A percentile compares a stretch with the other conserved stretches of the same genome.
Evolutionary conservation across 345 rosid species (phyloP).

Genomic region (Sonneratia caseolaris): DNA sequence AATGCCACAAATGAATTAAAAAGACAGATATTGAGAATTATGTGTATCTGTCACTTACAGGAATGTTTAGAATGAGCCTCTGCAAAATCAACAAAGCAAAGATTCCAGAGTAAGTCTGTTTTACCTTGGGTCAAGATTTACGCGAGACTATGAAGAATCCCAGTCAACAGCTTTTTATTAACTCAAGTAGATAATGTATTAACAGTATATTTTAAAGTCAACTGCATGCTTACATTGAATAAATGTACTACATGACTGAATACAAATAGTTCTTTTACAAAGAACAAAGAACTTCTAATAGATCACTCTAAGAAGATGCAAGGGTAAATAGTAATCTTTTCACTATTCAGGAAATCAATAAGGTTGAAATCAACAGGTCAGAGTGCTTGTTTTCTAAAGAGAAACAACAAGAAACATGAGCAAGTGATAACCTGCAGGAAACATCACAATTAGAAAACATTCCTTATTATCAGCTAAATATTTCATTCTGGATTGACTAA

Average conservation of each 20-base stretch:
- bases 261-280: too few relatives aligned
- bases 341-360: neutral
- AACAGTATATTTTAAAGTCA: neutral
- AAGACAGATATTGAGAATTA: neutral
- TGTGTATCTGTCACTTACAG: constrained; percentile 46
- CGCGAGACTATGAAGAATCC: neutral
- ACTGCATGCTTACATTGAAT: neutral
- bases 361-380: too few relatives aligned
- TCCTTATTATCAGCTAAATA: too few relatives aligned
- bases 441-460: too few relatives aligned
- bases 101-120: neutral
- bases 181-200: too few relatives aligned
- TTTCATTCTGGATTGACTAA: too few relatives aligned
- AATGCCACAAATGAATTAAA: neutral
- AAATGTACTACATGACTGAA: neutral
- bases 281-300: neutral
- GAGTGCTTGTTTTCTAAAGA: too few relatives aligned
- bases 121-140: neutral
- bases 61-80: constrained; percentile 65
- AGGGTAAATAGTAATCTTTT: neutral
- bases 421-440: too few relatives aligned
- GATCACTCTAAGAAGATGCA: too few relatives aligned
- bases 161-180: neutral
- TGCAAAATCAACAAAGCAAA: constrained; percentile 35
- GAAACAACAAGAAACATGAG: too few relatives aligned